Percentiles rank a stretch among this genome's conserved stretches.
These are phyloP conservation scores for Blastobotrys serpentis DNA, from an alignment of 1,139 yeast genomes.

Conservation along the genomic window DNA sequence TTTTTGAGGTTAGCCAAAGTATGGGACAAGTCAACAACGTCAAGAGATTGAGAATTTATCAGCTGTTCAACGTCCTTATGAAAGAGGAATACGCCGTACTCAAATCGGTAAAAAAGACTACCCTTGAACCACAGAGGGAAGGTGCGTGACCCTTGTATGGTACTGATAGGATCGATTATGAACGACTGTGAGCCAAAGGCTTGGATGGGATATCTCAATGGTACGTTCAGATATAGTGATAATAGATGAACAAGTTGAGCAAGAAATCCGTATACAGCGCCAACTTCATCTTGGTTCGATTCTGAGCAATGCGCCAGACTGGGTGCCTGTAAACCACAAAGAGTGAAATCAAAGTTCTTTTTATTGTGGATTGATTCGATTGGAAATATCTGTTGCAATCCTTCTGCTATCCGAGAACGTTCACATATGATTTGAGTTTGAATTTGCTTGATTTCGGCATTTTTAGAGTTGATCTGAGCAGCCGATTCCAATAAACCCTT, in stretches of 20 bases:
- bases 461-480: conserved; percentile 16
- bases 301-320: conserved; percentile 15
- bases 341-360: conserved; percentile 37
- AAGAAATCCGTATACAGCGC: conserved; percentile 52
- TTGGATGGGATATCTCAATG: conserved; percentile 52
- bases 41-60: conserved; percentile 39
- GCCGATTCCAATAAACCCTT: conserved; percentile 15
- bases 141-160: conserved; percentile 44
- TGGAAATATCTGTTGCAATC: conserved; percentile 36
- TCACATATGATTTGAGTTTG: conserved; percentile 15
- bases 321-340: conserved; percentile 37
- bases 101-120: conserved; percentile 49
- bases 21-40: conserved; percentile 40
- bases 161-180: conserved; percentile 50
- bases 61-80: conserved; percentile 53
- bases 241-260: conserved; percentile 46
- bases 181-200: conserved; percentile 53
- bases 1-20: conserved; percentile 44
- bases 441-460: not conserved
- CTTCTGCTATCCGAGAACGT: conserved; percentile 29
- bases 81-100: conserved; percentile 51
- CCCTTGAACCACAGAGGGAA: conserved; percentile 53
- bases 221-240: conserved; percentile 46
- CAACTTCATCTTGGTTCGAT: conserved; percentile 42
- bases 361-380: conserved; percentile 34